A percentile compares a stretch with the other conserved stretches of the same genome.
Evolutionary conservation across 1,139 yeast genomes (phyloP).

Genomic region (Geotrichum reessii): DNA sequence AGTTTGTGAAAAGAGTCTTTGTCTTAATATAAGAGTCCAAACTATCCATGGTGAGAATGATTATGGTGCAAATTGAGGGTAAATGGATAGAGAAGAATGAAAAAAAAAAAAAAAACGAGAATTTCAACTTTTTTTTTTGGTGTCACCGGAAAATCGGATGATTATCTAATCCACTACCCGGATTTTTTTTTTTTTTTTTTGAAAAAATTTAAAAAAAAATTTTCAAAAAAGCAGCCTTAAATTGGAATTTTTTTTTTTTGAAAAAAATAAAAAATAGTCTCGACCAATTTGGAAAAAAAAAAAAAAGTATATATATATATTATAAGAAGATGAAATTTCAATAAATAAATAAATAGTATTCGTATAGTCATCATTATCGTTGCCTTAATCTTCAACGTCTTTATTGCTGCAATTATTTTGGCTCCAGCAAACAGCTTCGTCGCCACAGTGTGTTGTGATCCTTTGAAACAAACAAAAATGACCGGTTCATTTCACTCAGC

Average conservation of each 20-base stretch:
- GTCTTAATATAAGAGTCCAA: neutral
- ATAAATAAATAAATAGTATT: neutral
- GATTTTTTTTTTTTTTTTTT: neutral
- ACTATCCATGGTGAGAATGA: neutral
- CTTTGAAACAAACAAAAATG: constrained; percentile 30
- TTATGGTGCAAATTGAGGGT: neutral
- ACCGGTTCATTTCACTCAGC: constrained; percentile 33
- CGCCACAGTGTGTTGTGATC: constrained; percentile 38
- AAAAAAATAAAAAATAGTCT: neutral
- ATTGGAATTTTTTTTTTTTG: neutral
- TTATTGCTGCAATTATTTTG: constrained; percentile 19
- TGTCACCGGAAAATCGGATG: constrained; percentile 1
- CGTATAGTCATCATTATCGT: neutral
- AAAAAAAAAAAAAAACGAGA: neutral
- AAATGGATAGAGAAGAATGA: neutral
- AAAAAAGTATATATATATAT: neutral
- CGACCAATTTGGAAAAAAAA: neutral
- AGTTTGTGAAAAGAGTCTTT: neutral
- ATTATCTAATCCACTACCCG: neutral
- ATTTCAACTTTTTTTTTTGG: neutral
- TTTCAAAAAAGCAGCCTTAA: neutral
- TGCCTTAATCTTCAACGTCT: neutral
- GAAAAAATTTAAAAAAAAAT: neutral
- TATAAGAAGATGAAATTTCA: neutral
- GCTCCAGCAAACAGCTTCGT: constrained; percentile 37